Evolutionary conservation across 2,329 filamentous ascomycete species (phyloP).

Genomic region (Fusarium protoensiforme): DNA sequence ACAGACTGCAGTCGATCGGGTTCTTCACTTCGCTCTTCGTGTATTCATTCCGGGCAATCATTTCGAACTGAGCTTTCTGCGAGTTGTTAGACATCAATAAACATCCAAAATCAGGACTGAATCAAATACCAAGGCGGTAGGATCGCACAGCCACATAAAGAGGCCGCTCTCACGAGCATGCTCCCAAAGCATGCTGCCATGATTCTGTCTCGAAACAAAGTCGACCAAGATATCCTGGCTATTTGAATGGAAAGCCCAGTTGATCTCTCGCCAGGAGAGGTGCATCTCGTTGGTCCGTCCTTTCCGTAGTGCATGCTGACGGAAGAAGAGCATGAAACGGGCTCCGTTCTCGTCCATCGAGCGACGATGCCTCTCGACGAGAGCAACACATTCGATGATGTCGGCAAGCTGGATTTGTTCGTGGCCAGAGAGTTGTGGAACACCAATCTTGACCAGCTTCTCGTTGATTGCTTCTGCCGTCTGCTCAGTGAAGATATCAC

Average conservation of each 20-base stretch:
- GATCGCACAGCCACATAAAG: constrained; percentile 93
- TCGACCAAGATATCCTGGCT: constrained; percentile 92
- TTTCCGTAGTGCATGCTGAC: constrained; percentile 80
- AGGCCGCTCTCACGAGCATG: constrained; percentile 87
- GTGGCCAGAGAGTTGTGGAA: constrained; percentile 83
- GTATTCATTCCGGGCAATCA: constrained; percentile 93
- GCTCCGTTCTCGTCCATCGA: constrained; percentile 93
- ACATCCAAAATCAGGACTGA: not conserved
- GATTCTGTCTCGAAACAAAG: constrained; percentile 82
- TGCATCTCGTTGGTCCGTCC: constrained; percentile 71
- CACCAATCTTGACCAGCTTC: constrained; percentile 76
- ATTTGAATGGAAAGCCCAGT: constrained; percentile 85
- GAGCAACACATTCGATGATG: constrained; percentile 84
- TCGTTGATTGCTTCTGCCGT: constrained; percentile 78
- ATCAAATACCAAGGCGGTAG: constrained; percentile 75
- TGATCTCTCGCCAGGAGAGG: constrained; percentile 82
- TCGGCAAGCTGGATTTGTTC: constrained; percentile 89
- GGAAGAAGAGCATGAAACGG: constrained; percentile 88
- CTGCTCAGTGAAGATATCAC: constrained; percentile 76
- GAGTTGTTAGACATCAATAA: constrained; percentile 9
- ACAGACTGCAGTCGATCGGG: constrained; percentile 89
- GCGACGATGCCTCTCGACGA: constrained; percentile 86
- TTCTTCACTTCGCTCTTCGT: constrained; percentile 88
- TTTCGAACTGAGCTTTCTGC: constrained; percentile 77
- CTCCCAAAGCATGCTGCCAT: constrained; percentile 84